Conservation (phyloP, 257 asterid genomes). For the Primulina eburnea region DNA sequence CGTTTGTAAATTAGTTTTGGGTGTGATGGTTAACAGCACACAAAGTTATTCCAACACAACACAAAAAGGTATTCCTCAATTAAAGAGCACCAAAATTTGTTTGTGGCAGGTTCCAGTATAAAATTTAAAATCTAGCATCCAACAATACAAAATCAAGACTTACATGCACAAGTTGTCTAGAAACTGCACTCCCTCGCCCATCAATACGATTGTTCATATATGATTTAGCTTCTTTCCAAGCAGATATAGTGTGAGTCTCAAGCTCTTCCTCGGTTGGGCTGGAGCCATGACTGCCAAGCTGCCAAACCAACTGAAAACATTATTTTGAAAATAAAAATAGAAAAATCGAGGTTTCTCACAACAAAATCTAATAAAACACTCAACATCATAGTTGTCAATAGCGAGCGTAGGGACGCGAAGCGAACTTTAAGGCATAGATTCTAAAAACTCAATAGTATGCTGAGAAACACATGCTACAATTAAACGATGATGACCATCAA, state of each 20-base stretch:
- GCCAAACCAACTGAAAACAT: conserved; percentile 11
- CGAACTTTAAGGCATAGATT: neutral
- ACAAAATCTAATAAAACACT: neutral
- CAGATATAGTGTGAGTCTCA: conserved; percentile 67
- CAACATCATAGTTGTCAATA: neutral
- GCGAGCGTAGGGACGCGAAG: too few species aligned
- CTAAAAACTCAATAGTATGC: neutral
- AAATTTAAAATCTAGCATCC: neutral
- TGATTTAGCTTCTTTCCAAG: conserved; percentile 69
- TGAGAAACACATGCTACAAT: neutral
- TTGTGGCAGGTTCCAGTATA: neutral
- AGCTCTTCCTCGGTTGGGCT: conserved; percentile 77
- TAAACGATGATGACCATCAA: neutral
- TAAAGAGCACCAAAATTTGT: neutral
- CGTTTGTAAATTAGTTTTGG: neutral
- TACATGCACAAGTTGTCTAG: conserved; percentile 51
- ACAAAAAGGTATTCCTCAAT: neutral
- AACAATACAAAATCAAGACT: conserved; percentile 23
- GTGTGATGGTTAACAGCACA: neutral
- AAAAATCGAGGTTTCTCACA: neutral
- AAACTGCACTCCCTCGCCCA: conserved; percentile 38
- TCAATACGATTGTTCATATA: conserved; percentile 44
- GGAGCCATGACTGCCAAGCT: conserved; percentile 75
- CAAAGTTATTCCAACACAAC: neutral
- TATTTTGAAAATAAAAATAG: too few species aligned